phyloP scores from a whole-genome alignment of 169 alveolate genomes.

The Plasmodium berghei region DNA sequence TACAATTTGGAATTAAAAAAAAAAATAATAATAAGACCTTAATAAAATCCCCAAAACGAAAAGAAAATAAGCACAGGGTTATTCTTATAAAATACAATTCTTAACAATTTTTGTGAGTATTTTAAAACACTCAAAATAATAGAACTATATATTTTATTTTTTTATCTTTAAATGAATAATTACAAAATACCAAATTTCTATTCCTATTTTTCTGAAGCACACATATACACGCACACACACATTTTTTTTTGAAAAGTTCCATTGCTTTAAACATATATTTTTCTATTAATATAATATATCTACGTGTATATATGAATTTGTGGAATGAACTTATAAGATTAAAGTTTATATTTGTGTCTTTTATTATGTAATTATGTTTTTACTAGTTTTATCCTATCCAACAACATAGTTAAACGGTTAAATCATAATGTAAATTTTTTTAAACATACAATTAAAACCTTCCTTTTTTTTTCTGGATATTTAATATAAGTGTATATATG shows the following conservation, averaged over 20 bases:
- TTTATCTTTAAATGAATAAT: not conserved
- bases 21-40: not conserved
- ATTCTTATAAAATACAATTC: too few species aligned
- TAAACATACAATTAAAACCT: too few species aligned
- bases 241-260: not conserved
- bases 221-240: not conserved
- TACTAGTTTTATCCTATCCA: too few species aligned
- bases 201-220: conserved; percentile 2
- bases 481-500: too few species aligned
- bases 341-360: not conserved
- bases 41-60: not conserved
- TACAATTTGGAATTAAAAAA: not conserved
- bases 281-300: not conserved
- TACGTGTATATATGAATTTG: not conserved
- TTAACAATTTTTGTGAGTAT: too few species aligned
- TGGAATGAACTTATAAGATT: not conserved
- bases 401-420: too few species aligned
- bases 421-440: too few species aligned
- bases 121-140: not conserved
- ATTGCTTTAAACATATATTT: not conserved
- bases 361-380: not conserved
- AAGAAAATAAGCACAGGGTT: not conserved
- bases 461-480: too few species aligned
- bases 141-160: not conserved
- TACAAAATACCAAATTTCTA: not conserved